Conservation (phyloP, 306 rosid genomes). For the Fagus sylvatica region DNA sequence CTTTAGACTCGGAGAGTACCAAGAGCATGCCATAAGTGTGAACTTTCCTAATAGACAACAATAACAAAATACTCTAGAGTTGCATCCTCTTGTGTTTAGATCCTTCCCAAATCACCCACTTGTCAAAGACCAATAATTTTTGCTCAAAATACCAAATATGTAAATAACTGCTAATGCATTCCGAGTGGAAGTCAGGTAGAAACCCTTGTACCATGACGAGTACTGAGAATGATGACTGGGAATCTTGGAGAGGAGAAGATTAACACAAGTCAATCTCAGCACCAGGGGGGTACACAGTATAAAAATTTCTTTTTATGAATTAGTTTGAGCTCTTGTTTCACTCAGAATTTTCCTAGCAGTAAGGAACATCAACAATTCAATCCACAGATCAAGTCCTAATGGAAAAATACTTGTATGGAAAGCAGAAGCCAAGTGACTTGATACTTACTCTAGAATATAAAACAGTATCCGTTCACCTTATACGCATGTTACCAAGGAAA, state of each 20-base stretch:
- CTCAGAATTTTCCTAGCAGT: neutral
- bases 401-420: neutral
- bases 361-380: neutral
- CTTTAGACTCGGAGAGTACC: neutral
- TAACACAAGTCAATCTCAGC: neutral
- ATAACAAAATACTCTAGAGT: neutral
- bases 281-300: neutral
- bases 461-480: constrained; percentile 54
- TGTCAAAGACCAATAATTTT: neutral
- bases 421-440: constrained; percentile 12
- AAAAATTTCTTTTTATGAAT: neutral
- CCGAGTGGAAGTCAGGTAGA: neutral
- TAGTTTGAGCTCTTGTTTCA: neutral
- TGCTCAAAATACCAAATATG: neutral
- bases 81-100: too few relatives aligned
- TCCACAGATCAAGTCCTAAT: neutral
- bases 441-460: constrained; percentile 45
- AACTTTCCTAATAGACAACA: neutral
- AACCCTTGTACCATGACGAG: neutral
- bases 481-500: constrained; percentile 67
- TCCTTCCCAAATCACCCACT: neutral
- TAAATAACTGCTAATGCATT: neutral
- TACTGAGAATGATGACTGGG: too few relatives aligned
- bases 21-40: neutral
- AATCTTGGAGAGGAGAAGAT: too few relatives aligned